Percentiles rank a stretch among this genome's conserved stretches.
These are phyloP conservation scores for Hypoxylon trugodes DNA, from an alignment of 495 filamentous ascomycete species.

Conservation along the genomic window DNA sequence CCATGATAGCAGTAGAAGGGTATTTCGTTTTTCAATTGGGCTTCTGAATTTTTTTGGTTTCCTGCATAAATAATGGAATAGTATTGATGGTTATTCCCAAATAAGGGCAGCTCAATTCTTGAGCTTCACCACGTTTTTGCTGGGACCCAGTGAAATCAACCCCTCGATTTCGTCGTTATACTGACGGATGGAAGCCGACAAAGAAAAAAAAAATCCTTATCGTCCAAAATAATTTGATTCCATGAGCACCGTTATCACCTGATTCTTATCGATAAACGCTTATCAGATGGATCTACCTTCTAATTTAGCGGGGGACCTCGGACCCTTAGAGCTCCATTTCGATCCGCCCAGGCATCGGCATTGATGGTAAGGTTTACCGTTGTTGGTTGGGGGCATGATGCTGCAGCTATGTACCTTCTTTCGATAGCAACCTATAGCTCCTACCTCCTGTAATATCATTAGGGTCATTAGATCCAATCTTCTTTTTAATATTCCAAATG, in stretches of 20 bases:
- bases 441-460: too few species aligned
- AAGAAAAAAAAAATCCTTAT: constrained; percentile 36
- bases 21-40: constrained; percentile 4
- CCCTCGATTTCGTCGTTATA: constrained; percentile 12
- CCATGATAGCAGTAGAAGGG: constrained; percentile 58
- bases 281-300: constrained; percentile 31
- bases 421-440: too few species aligned
- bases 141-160: background rate
- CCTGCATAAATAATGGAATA: background rate
- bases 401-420: background rate
- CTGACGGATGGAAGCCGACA: background rate
- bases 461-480: too few species aligned
- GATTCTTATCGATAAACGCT: constrained; percentile 26
- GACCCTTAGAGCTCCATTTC: constrained; percentile 5
- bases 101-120: background rate
- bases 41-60: background rate
- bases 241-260: background rate
- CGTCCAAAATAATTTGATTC: constrained; percentile 24
- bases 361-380: background rate
- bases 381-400: background rate
- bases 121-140: background rate
- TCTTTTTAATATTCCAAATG: too few species aligned
- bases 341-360: constrained; percentile 4
- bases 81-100: background rate
- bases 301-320: background rate